A percentile compares a stretch with the other conserved stretches of the same genome.
phyloP scores from a whole-genome alignment of 441 rosid species.

The Croton laevigatus region DNA sequence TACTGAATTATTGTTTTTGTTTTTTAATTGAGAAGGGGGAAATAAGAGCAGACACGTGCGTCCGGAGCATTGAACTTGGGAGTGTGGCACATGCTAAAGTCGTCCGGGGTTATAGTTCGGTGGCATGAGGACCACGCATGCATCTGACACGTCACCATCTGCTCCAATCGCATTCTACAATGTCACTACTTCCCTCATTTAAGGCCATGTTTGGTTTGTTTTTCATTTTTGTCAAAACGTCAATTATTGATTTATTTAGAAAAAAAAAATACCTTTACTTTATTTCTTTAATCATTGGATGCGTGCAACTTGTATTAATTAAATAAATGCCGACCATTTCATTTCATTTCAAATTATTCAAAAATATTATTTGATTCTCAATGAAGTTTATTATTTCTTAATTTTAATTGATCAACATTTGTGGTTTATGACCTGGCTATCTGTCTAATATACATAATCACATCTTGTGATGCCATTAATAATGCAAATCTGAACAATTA shows the following conservation, averaged over 20 bases:
- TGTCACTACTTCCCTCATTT: neutral
- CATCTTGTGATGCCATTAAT: slow-evolving; percentile 6
- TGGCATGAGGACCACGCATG: slow-evolving; percentile 14
- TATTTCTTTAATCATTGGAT: neutral
- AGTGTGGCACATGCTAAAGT: slow-evolving; percentile 21
- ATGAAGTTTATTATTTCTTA: neutral
- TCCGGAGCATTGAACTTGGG: neutral
- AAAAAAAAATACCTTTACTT: no score
- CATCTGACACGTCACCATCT: slow-evolving; percentile 29
- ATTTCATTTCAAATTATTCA: neutral
- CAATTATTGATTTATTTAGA: no score
- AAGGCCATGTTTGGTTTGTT: slow-evolving; percentile 20
- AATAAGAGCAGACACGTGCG: neutral
- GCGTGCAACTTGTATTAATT: slow-evolving; percentile 2
- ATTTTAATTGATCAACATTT: neutral
- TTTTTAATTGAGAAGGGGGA: neutral
- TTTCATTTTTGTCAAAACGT: neutral
- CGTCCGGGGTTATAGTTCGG: slow-evolving; percentile 4
- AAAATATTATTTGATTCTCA: slow-evolving; percentile 4
- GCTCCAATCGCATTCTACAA: neutral
- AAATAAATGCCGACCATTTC: neutral
- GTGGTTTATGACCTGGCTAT: slow-evolving; percentile 9
- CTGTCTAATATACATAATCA: neutral
- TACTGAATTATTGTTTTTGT: no score
- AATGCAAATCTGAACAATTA: neutral